phyloP scores from a whole-genome alignment of 2,329 filamentous ascomycete species.

The Daldinia eschscholtzii region DNA sequence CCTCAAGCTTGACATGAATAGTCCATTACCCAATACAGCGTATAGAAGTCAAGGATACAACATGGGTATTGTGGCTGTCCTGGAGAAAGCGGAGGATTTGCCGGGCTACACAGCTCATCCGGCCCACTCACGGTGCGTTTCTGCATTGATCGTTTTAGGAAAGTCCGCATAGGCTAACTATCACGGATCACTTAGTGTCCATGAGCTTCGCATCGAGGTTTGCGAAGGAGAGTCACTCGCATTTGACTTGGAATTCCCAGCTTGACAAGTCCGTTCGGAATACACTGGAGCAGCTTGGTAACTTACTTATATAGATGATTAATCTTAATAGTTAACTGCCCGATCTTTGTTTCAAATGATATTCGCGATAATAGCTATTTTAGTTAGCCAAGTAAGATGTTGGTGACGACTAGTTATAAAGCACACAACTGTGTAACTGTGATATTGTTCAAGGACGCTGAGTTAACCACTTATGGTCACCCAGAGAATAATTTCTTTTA shows the following conservation, averaged over 20 bases:
- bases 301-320: not conserved
- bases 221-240: conserved; percentile 1
- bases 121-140: conserved; percentile 59
- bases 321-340: too few relatives aligned
- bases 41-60: conserved; percentile 59
- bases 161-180: conserved; percentile 2
- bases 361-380: not conserved
- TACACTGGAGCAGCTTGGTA: not conserved
- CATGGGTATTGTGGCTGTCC: conserved; percentile 59
- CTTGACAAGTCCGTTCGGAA: not conserved
- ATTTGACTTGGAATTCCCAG: conserved; percentile 7
- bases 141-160: not conserved
- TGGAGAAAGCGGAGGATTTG: conserved; percentile 59
- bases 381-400: too few relatives aligned
- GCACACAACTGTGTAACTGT: too few relatives aligned
- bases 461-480: not conserved
- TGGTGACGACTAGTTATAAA: too few relatives aligned
- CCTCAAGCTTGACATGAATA: conserved; percentile 53
- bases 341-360: too few relatives aligned
- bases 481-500: not conserved
- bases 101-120: conserved; percentile 59
- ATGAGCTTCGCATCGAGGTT: conserved; percentile 50
- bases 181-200: conserved; percentile 51
- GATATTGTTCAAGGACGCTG: too few relatives aligned
- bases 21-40: conserved; percentile 56